These are phyloP conservation scores for Aschersonia sp. DNA, from an alignment of 2,329 filamentous ascomycete genomes.

Conservation along the genomic window DNA sequence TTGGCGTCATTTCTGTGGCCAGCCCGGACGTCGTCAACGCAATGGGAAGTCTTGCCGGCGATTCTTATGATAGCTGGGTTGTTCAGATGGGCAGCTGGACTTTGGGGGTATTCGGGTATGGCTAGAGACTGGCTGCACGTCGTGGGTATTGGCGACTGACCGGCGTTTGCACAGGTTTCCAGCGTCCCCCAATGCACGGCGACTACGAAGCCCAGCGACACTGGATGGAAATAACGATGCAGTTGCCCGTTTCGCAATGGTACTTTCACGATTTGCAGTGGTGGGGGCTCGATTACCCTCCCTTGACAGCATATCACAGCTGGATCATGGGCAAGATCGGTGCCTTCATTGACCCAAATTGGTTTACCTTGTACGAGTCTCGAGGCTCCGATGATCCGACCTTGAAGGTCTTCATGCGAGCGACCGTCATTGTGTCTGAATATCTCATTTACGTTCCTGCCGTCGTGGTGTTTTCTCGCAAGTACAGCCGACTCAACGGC, in stretches of 20 bases:
- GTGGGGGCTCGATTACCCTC: conserved; percentile 97
- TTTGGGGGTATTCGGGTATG: conserved; percentile 89
- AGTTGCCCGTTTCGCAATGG: conserved; percentile 86
- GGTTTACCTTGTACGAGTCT: conserved; percentile 78
- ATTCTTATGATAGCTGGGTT: conserved; percentile 82
- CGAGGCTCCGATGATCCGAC: conserved; percentile 65
- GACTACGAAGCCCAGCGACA: conserved; percentile 97
- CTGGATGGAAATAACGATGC: conserved; percentile 94
- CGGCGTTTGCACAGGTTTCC: conserved; percentile 43
- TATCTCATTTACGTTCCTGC: conserved; percentile 83
- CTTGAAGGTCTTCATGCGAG: conserved; percentile 92
- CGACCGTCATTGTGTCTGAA: conserved; percentile 79
- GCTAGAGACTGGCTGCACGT: neutral
- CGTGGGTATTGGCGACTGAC: neutral
- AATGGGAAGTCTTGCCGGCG: conserved; percentile 84
- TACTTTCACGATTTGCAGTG: conserved; percentile 94
- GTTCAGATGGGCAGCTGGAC: conserved; percentile 80
- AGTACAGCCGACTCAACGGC: conserved; percentile 61
- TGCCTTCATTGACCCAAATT: conserved; percentile 59
- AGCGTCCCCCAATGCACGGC: conserved; percentile 78
- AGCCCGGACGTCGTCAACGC: conserved; percentile 65
- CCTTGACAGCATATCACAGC: conserved; percentile 94
- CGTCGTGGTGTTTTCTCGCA: conserved; percentile 68
- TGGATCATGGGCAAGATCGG: conserved; percentile 89
- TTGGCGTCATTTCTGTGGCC: conserved; percentile 92